Evolutionary conservation across 352 stramenopile genomes (phyloP), one percentile per base, ranked within the genome.

Genomic region (Globisporangium spinosum): DNA sequence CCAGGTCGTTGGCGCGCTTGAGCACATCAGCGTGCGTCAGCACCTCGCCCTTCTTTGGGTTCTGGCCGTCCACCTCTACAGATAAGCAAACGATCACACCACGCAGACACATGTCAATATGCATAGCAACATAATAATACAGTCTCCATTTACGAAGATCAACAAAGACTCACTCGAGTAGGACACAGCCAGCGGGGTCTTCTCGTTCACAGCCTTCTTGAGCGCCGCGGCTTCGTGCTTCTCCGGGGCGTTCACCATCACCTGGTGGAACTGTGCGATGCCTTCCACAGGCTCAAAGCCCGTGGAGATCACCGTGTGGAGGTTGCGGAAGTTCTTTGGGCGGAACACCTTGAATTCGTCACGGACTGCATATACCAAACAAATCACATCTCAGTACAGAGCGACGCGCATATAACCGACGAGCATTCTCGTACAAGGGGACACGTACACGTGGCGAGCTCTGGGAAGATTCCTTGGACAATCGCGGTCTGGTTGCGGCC

Each of bases 241-340:
- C 65, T 96, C 89, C 27, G 87, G 78, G 49, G 77, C 72, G 77
- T 96, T 96, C 59, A 94, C 71, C 69, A 91, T 85, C 70, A 94
- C 91, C 64, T 90, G 78, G 63, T 77, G 81, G 64, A 94, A 91
- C 54, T 89, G 87, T 58, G 93, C 72, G 57, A 94, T 86, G 51
- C 85, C 83, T 64, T 94, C 82, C 40, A 86, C 77, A 13, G 70
- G 80, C 25, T 94, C 82, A 58, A 85, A 82, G 68, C 83, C 83
- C 23, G 89, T 96, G 25, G 87, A 92, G 77, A 94, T 94, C 66
- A 96, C 74, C 58, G 72, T 91, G 80, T 96, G 87, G 64, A 96
- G 65, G 71, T 87, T 72, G 71, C 85, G 87, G 70, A 93, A 95
- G 23, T 83, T 76, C 69, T 91, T 90, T 45, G 85, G 85, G 56